Evolutionary conservation across 257 asterid species (phyloP), one percentile per base, ranked within the genome.

Genomic region (Hygrophila difformis): DNA sequence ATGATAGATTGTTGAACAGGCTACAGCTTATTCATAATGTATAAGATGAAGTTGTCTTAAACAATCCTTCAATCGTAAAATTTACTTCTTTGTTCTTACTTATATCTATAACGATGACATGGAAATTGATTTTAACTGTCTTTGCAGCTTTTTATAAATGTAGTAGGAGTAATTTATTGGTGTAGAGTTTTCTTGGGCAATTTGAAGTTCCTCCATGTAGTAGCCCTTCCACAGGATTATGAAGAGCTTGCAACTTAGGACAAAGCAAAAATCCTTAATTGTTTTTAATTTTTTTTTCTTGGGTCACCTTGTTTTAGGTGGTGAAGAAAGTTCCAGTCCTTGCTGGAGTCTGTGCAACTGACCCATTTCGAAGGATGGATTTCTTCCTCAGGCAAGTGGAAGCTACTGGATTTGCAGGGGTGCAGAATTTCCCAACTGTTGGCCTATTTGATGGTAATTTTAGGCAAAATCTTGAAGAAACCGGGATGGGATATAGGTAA

Each of bases 341-440:
- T 12, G 98, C 94, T 49, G 98, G 98, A 49, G 96, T 89, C 31
- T 89, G 98, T 66, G 98, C 77, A 56, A 85, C 98, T 1, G 98
- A 89, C 57, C 98, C 98, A 56, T 89, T 89, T 50, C 84, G 98
- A 50, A 70, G 77, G 68, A 85, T 89, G 84, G 94, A 73, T 59
- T 73, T 67, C 73, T 89, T 89, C 79, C 74, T 89, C 65, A 85
- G 68, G 94, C 94, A 85, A 66, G 69, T 89, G 83, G 96, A 89
- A 59, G 72, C 98, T 53, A 66, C 73, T 50, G 98, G 98, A 52
- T 89, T 89, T 64, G 59, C 67, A 10, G 98, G 98, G 13, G 98
- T 89, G 65, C 98, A 89, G 65, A 89, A 85, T 61, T 89, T 89
- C 68, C 98, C 98, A 1, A 89, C 96, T 23, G 98, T 89, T 41